These are phyloP conservation scores for Neurospora sublineolata DNA, from an alignment of 495 filamentous ascomycete species.

Conservation along the genomic window DNA sequence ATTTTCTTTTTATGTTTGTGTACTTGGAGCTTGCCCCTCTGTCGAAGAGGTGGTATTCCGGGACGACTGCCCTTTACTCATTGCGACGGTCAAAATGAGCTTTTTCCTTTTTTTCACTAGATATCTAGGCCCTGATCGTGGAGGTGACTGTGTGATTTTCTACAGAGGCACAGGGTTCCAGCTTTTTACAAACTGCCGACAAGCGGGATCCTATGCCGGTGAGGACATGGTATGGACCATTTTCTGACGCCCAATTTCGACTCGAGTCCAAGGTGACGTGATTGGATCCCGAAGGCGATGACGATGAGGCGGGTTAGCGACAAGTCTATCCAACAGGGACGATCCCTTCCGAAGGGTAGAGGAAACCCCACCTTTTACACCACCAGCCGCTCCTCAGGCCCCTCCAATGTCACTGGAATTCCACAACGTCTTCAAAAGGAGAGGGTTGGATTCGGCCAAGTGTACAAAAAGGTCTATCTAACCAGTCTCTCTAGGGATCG, in stretches of 20 bases:
- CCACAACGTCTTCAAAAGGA: background rate
- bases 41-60: background rate
- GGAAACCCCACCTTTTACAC: background rate
- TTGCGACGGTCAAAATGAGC: background rate
- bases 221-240: background rate
- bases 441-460: background rate
- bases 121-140: background rate
- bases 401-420: background rate
- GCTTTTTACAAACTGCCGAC: background rate
- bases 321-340: background rate
- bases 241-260: background rate
- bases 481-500: background rate
- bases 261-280: background rate
- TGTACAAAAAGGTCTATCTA: background rate
- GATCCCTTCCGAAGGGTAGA: background rate
- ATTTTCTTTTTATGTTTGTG: background rate
- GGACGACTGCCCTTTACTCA: background rate
- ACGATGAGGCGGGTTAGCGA: conserved; percentile 3
- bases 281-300: conserved; percentile 9
- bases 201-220: background rate
- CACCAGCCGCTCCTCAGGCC: background rate
- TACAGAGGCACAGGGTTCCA: background rate
- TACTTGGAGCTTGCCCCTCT: background rate
- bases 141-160: background rate
- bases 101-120: background rate